Base-by-base conservation (phyloP, 2,329 filamentous ascomycete species). In the Orbilia javanica region DNA sequence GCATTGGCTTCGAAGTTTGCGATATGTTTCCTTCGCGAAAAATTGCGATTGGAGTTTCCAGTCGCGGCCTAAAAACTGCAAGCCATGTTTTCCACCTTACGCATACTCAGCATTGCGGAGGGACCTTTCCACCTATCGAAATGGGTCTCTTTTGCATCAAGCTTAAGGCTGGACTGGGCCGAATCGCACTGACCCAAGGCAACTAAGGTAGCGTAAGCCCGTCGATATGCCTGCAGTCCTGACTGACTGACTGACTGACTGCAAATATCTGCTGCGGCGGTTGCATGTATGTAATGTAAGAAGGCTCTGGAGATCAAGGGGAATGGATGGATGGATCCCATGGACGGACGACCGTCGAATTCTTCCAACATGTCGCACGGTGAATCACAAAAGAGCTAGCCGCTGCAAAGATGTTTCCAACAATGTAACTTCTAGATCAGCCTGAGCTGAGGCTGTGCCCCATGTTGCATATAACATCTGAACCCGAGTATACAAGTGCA, bases 391-490 rank as follows among this genome's bases (percentile, higher is more conserved):
- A 60, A 10, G 5, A 34, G 55, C 15, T 71, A 71, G 67, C 67
- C 67, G 67, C 67, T 44, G 55, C 42, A 42, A 57, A 57, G 7
- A 34, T 57, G 52, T 57, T 20, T 70, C 39, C 13, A 62, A 50
- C 53, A 46, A 36, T 18, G 42, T 31, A 62, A 39, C 29, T 70
- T 52, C 42, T 39, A 44, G 65, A 69, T 60, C 50, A 70, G 66
- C 42, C 50, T 63, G 53, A 53, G 67, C 50, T 63, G 44, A 64
- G 67, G 52, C 52, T 70, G 66, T 70, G 66, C 66, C 66, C 66
- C 66, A 70, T 70, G 57, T 62, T 71, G 55, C 67, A 71, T 71
- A 46, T 64, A 60, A 48, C 39, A 50, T 64, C 42, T 36, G n/a
- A n/a, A 36, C 25, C 52, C 34, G 55, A 60, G 55, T 39, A 60